phyloP scores from a whole-genome alignment of 768 basidiomycete species.

The Russula dissimulans region DNA sequence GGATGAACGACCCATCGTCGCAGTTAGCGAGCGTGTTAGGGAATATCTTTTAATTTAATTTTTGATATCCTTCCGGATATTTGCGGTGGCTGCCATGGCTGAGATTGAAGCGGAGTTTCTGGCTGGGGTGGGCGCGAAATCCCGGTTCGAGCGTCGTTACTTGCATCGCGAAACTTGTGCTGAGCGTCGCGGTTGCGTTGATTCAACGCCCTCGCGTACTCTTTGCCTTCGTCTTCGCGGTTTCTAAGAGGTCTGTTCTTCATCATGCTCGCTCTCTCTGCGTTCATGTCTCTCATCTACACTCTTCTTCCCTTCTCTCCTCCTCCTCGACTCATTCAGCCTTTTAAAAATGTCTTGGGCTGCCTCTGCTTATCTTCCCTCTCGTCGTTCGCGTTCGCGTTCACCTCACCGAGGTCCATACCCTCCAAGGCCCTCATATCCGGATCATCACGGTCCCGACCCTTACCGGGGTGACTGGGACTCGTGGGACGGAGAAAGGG shows the following conservation, averaged over 20 bases:
- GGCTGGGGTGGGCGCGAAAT: slow-evolving; percentile 20
- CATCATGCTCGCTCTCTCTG: slow-evolving; percentile 80
- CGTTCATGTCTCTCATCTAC: slow-evolving; percentile 62
- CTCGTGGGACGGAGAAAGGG: slow-evolving; percentile 60
- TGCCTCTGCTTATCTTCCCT: slow-evolving; percentile 56
- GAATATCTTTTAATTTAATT: too few relatives aligned
- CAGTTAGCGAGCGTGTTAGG: too few relatives aligned
- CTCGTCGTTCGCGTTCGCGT: slow-evolving; percentile 76
- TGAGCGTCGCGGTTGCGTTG: slow-evolving; percentile 32
- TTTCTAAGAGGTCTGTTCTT: slow-evolving; percentile 84
- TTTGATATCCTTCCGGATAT: too few relatives aligned
- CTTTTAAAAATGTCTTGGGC: slow-evolving; percentile 59
- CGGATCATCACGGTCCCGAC: slow-evolving; percentile 51
- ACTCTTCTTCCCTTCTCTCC: slow-evolving; percentile 37
- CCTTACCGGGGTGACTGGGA: slow-evolving; percentile 61
- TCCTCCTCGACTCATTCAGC: slow-evolving; percentile 43
- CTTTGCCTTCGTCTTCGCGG: slow-evolving; percentile 35
- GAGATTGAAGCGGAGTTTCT: slow-evolving; percentile 34
- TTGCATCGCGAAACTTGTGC: slow-evolving; percentile 54
- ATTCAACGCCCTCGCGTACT: slow-evolving; percentile 31
- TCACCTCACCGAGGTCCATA: slow-evolving; percentile 53
- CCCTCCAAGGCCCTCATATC: slow-evolving; percentile 45
- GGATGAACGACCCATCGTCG: background rate
- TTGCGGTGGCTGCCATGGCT: slow-evolving; percentile 8
- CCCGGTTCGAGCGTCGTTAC: slow-evolving; percentile 22